Evolutionary conservation across 2,329 filamentous ascomycete species (phyloP), one percentile per base, ranked within the genome.

Genomic region (Epichloe baconii): DNA sequence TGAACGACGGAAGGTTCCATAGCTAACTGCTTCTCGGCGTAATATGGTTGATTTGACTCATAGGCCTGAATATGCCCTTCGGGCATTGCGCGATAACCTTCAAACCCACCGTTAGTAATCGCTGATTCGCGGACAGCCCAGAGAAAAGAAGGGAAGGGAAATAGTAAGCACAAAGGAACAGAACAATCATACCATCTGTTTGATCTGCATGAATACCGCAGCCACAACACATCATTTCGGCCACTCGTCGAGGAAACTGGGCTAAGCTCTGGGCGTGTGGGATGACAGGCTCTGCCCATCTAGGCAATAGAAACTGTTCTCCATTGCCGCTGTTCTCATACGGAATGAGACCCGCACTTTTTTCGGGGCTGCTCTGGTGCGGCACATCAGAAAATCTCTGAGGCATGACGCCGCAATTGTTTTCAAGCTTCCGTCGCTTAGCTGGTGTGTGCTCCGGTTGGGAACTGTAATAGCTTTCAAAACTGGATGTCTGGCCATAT

Each of bases 81-180:
- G 5, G 60, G 58, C 23, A 69, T 53, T 21, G 62, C 56, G 50
- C 67, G 62, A 50, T 71, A 71, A 15, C 62, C 69, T 70, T 47
- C 12, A 21, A 14, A 52, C 15, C 12, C 8, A 4, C 17, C 15
- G 11, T 53, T 21, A 51, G 46, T 44, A 15, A 31, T 15, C 34
- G 19, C 11, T 44, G 17, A 38, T 34, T 48, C 17, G 37, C 8
- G 34, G n/a, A 17, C 12, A 5, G 5, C 21, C 10, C 17, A 15
- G 40, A 2, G 8, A 31, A 34, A 5, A 7, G n/a, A n/a, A 47
- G 26, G 31, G 46, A 43, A 26, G 26, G 31, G 46, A 44, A 31
- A 15, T 12, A 36, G 36, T 19, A 34, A 42, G 43, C 14, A 4
- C 5, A 35, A n/a, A 34, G 40, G 43, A 19, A 6, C 5, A 35